These are phyloP conservation scores for Fusarium oligoseptatum DNA, from an alignment of 2,329 filamentous ascomycete genomes.

Conservation along the genomic window DNA sequence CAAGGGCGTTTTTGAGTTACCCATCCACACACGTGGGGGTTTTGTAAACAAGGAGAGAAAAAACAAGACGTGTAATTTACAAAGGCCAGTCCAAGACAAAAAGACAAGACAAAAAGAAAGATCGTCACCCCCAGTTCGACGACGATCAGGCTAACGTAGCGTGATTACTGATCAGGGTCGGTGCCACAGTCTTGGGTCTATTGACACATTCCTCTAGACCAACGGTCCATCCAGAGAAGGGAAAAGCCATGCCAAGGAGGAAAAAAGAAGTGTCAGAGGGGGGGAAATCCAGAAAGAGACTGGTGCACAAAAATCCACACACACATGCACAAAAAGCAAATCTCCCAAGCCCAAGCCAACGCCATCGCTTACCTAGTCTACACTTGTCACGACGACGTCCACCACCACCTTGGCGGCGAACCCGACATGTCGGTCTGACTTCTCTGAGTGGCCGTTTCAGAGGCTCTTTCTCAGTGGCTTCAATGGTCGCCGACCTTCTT, in stretches of 20 bases:
- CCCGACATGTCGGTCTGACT: slow-evolving; percentile 3
- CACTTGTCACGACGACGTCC: background rate
- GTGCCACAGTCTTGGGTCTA: slow-evolving; percentile 2
- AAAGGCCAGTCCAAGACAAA: background rate
- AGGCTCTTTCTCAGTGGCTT: background rate
- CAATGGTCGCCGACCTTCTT: background rate
- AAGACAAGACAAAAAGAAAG: background rate
- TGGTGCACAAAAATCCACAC: background rate
- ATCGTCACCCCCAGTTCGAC: background rate
- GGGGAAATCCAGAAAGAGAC: background rate
- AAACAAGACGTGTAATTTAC: background rate
- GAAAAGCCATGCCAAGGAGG: background rate
- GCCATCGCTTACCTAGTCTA: background rate
- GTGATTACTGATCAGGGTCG: slow-evolving; percentile 23
- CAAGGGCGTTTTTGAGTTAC: background rate
- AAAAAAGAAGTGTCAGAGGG: background rate
- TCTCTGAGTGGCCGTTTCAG: slow-evolving; percentile 4
- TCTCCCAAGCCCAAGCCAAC: background rate
- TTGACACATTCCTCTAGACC: slow-evolving; percentile 4
- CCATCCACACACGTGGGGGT: background rate
- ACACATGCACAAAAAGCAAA: background rate
- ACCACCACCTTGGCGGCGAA: background rate
- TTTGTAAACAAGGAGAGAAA: background rate
- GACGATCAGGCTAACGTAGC: background rate
- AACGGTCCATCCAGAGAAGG: background rate